These are phyloP conservation scores for Aureobasidium sp. DNA, from an alignment of 2,329 filamentous ascomycete genomes.

Conservation along the genomic window DNA sequence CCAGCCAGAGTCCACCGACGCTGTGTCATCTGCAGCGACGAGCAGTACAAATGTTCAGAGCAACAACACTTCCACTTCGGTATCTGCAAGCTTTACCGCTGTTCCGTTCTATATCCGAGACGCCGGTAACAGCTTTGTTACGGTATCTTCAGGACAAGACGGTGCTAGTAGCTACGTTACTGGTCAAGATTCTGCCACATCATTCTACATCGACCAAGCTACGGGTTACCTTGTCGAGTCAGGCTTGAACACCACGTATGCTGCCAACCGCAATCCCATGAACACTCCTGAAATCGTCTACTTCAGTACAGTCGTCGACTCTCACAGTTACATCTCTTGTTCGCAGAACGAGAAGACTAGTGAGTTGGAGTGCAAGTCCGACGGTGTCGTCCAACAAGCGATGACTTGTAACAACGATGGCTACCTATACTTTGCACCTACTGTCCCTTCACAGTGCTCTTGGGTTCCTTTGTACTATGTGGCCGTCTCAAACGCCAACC, in stretches of 20 bases:
- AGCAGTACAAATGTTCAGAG: neutral
- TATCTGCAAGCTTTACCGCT: neutral
- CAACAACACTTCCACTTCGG: neutral
- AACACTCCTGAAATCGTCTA: neutral
- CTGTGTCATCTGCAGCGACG: neutral
- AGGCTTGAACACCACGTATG: neutral
- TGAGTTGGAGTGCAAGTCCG: neutral
- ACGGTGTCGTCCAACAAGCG: neutral
- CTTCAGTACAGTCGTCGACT: neutral
- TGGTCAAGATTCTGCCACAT: neutral
- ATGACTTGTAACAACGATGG: constrained; percentile 7
- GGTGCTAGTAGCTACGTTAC: neutral
- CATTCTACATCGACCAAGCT: neutral
- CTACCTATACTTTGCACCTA: constrained; percentile 5
- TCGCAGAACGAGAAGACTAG: neutral
- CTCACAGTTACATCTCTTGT: neutral
- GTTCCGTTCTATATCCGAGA: neutral
- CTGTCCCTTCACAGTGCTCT: neutral
- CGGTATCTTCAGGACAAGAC: neutral
- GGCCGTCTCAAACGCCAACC: neutral
- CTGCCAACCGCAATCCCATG: neutral
- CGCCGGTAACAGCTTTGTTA: neutral
- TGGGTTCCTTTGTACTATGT: neutral
- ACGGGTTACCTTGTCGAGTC: constrained; percentile 2
- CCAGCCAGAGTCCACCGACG: neutral